Evolutionary conservation across 257 asterid species (phyloP).

Genomic region (Coffea canephora): DNA sequence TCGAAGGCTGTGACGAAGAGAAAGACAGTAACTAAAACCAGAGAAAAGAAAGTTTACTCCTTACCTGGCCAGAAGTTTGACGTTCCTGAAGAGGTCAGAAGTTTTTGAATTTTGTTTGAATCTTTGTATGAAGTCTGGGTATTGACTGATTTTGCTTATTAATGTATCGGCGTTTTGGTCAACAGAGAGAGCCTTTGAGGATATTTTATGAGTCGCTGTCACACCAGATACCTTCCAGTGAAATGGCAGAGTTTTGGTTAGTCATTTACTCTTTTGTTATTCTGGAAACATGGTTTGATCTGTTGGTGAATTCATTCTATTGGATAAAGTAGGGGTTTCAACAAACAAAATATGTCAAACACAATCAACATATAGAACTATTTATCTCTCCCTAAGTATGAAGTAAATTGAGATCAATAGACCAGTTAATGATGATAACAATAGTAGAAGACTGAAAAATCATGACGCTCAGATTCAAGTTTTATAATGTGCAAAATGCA

Average conservation of each 20-base stretch:
- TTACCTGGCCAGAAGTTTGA: slow-evolving; percentile 90
- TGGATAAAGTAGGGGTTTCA: background rate
- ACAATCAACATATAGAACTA: background rate
- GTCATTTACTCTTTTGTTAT: slow-evolving; percentile 20
- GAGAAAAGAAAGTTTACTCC: slow-evolving; percentile 75
- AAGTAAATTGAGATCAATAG: background rate
- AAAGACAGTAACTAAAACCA: slow-evolving; percentile 49
- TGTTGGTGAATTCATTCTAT: background rate
- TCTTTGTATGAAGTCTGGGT: slow-evolving; percentile 6
- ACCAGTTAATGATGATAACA: background rate
- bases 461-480: background rate
- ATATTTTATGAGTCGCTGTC: slow-evolving; percentile 83
- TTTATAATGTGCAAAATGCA: background rate
- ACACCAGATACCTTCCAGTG: slow-evolving; percentile 88
- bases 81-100: slow-evolving; percentile 83
- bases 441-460: background rate
- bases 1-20: slow-evolving; percentile 43
- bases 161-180: slow-evolving; percentile 18
- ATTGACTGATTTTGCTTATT: slow-evolving; percentile 9
- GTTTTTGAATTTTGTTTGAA: slow-evolving; percentile 1
- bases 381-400: background rate
- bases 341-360: background rate
- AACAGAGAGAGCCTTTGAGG: slow-evolving; percentile 86
- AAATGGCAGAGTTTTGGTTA: slow-evolving; percentile 96
- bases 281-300: background rate